Conservation (phyloP, 495 filamentous ascomycete genomes). For the Annulohypoxylon maeteangense region DNA sequence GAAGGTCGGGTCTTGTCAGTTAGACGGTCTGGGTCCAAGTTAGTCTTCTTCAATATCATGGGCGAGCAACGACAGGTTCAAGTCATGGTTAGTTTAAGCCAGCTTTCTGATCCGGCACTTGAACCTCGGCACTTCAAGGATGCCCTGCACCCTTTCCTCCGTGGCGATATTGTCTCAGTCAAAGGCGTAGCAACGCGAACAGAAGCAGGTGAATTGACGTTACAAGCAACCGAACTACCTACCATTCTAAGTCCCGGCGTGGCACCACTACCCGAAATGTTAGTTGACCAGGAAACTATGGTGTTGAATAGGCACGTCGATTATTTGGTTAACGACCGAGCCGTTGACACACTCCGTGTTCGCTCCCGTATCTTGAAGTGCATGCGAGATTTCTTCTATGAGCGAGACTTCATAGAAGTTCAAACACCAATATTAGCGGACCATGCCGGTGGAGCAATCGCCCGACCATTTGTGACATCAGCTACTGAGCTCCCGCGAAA, state of each 20-base stretch:
- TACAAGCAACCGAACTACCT: conserved; percentile 74
- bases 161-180: conserved; percentile 54
- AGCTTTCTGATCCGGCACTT: conserved; percentile 51
- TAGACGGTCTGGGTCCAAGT: conserved; percentile 66
- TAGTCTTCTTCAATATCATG: conserved; percentile 84
- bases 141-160: conserved; percentile 39
- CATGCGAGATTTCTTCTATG: conserved; percentile 77
- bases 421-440: conserved; percentile 86
- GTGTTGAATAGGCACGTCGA: conserved; percentile 81
- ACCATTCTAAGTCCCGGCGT: conserved; percentile 78
- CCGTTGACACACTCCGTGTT: conserved; percentile 74
- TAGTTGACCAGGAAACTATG: conserved; percentile 72
- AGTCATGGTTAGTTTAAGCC: conserved; percentile 72
- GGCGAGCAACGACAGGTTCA: conserved; percentile 78
- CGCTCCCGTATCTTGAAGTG: conserved; percentile 79
- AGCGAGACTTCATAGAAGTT: conserved; percentile 81
- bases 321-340: conserved; percentile 74
- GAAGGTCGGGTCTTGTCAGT: conserved; percentile 59
- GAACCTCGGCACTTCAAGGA: conserved; percentile 46
- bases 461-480: conserved; percentile 82
- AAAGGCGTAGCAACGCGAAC: conserved; percentile 79
- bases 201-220: conserved; percentile 77
- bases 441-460: conserved; percentile 81
- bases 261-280: conserved; percentile 73
- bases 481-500: conserved; percentile 76